These are phyloP conservation scores for Penstemon davidsonii DNA, from an alignment of 257 asterid species.

Conservation along the genomic window DNA sequence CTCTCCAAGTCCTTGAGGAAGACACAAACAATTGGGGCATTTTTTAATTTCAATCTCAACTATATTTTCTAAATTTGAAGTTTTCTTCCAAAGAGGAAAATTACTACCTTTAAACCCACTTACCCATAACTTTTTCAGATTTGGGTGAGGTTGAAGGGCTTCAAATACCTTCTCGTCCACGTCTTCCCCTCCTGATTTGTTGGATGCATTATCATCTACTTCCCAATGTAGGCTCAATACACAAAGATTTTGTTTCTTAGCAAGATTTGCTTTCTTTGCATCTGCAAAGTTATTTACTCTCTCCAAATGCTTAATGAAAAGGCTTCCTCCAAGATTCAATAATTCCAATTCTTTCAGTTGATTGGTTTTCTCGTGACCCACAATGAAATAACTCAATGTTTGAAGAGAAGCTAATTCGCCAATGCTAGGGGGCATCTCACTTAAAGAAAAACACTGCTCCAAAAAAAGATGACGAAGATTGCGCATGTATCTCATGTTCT, in stretches of 20 bases:
- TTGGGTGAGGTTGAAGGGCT: conserved; percentile 29
- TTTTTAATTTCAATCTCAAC: no score
- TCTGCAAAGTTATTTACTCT: conserved; percentile 4
- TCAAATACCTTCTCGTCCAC: conserved; percentile 27
- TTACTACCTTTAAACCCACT: conserved; percentile 1
- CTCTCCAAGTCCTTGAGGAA: no score
- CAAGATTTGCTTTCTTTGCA: conserved; percentile 33
- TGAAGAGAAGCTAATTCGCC: conserved; percentile 29
- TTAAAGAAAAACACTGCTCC: conserved; percentile 20
- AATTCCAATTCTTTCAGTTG: conserved; percentile 29
- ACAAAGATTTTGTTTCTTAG: conserved; percentile 23
- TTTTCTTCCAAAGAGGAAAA: conserved; percentile 27
- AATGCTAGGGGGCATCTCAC: conserved; percentile 28
- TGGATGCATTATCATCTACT: background rate
- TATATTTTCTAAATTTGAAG: background rate
- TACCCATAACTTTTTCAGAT: background rate
- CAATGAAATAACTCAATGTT: conserved; percentile 30
- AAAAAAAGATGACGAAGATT: conserved; percentile 36
- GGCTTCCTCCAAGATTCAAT: conserved; percentile 25
- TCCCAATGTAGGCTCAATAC: conserved; percentile 22
- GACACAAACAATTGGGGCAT: no score
- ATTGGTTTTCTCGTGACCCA: conserved; percentile 25
- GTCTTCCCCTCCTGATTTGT: background rate
- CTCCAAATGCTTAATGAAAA: conserved; percentile 21
- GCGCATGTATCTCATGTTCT: conserved; percentile 18